Evolutionary conservation across 176 grass and related monocot genomes (phyloP), one percentile per base, ranked within the genome.

Genomic region (Avena insularis): DNA sequence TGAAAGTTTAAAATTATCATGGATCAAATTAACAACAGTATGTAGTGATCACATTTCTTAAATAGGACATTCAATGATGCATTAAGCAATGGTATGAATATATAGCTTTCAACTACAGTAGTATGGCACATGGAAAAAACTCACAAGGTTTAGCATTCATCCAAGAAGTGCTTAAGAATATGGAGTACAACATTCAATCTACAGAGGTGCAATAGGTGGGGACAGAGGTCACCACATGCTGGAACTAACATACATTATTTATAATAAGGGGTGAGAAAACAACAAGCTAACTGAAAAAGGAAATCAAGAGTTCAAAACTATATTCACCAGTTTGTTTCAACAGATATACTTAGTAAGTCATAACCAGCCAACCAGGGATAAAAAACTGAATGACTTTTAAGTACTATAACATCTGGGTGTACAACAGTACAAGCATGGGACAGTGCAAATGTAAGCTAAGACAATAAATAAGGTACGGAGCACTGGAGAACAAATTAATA

Each of bases 241-340:
- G 21, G 47, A 85, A 80, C 17, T 35, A 38, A 66, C 7, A 84
- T 5, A 71, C 63, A 23, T 78, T 78, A 48, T 11, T 9, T 88
- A 56, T 54, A 62, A 64, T 12, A 31, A 75, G 47, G 50, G 40
- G 69, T 56, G 57, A 74, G 25, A 89, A 80, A n/a, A n/a, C n/a
- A n/a, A n/a, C 0, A 65, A 8, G 73, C 1, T 62, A 48, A 65
- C 10, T 40, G 20, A 61, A 2, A 82, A 20, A 12, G 9, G 59
- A 48, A 16, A 23, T 16, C 19, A 70, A 0, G 33, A 38, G 35
- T 70, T 45, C 12, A 66, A 9, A 77, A 25, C 27, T 60, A 69
- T 38, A 65, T 45, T 66, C 21, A 70, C 64, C 55, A 83, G 48
- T 62, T 86, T 79, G 15, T 7, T 79, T 87, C 3, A 11, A 65